phyloP scores from a whole-genome alignment of 495 filamentous ascomycete species.

The Xylaria acuta region DNA sequence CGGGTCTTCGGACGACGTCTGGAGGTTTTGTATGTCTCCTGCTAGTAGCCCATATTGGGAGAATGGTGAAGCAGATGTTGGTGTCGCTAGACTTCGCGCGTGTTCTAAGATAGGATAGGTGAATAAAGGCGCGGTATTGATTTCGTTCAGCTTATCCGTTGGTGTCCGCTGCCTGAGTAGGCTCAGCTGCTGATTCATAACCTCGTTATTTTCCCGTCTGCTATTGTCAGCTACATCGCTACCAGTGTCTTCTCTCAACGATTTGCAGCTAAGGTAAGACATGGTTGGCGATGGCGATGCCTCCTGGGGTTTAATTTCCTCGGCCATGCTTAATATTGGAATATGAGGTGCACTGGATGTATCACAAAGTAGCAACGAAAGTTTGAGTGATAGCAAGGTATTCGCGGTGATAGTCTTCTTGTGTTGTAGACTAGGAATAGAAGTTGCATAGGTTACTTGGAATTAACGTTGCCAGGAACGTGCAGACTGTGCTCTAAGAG shows the following conservation, averaged over 20 bases:
- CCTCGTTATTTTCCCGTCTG: not conserved
- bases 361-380: not conserved
- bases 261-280: not conserved
- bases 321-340: not conserved
- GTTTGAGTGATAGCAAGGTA: not conserved
- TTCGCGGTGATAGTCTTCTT: not conserved
- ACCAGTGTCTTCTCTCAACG: not conserved
- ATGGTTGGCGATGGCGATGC: not conserved
- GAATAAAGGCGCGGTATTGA: slow-evolving; percentile 47
- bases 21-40: slow-evolving; percentile 34
- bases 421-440: not conserved
- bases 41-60: slow-evolving; percentile 53
- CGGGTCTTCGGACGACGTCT: slow-evolving; percentile 45
- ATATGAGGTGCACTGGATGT: not conserved
- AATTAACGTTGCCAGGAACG: not conserved
- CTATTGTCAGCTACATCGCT: not conserved
- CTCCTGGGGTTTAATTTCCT: not conserved
- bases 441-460: not conserved
- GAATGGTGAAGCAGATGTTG: slow-evolving; percentile 23
- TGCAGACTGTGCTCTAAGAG: not conserved
- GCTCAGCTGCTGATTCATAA: slow-evolving; percentile 1
- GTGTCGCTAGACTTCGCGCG: slow-evolving; percentile 12
- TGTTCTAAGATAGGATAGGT: slow-evolving; percentile 45
- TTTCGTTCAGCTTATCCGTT: slow-evolving; percentile 41
- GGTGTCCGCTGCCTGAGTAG: slow-evolving; percentile 11